Base-by-base conservation (phyloP, 2,329 filamentous ascomycete genomes). In the Myriosclerotinia duriaeana region DNA sequence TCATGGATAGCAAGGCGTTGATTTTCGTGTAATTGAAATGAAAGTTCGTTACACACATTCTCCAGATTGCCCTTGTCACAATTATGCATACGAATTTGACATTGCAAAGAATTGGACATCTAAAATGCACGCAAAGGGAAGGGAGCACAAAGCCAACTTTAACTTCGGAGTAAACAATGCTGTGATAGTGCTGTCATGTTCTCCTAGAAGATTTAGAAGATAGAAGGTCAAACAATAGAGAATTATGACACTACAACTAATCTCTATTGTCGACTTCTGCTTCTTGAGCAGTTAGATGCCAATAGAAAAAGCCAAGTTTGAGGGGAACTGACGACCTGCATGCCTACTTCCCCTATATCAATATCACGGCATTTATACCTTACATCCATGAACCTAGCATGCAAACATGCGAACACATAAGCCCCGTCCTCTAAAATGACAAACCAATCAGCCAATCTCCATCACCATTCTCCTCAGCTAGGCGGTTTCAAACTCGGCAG, bases 321-420 rank as follows among this genome's bases (percentile, higher is more conserved):
- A 48, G 44, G 2, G 3, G 9, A 9, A 3, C 9, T 48, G 44
- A n/a, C 3, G 40, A 48, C 2, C 5, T 11, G 20, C 44, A n/a
- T 48, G 44, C n/a, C 11, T 20, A 48, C n/a, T 48, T 48, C 20
- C n/a, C 44, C 44, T 9, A 9, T n/a, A 48, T 48, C 20, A 48
- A 48, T 48, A 48, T n/a, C 15, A 11, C 46, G 7, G 46, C 46
- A 50, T 50, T 5, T 4, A 50, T 50, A 3, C n/a, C 46, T 7
- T 20, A 12, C 46, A 22, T 8, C 20, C 46, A 50, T 22, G 8
- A 5, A 50, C n/a, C 8, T 2, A n/a, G 22, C 79, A 46, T 36
- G 42, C 11, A 48, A 14, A 56, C 1, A 36, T 22, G 11, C 17
- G n/a, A 59, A n/a, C 1, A 59, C 22, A 14, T 3, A 34, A 34